Percentiles rank a stretch among this genome's conserved stretches.
Conservation (phyloP, 2,329 filamentous ascomycete genomes). For the Venturia nashicola region DNA sequence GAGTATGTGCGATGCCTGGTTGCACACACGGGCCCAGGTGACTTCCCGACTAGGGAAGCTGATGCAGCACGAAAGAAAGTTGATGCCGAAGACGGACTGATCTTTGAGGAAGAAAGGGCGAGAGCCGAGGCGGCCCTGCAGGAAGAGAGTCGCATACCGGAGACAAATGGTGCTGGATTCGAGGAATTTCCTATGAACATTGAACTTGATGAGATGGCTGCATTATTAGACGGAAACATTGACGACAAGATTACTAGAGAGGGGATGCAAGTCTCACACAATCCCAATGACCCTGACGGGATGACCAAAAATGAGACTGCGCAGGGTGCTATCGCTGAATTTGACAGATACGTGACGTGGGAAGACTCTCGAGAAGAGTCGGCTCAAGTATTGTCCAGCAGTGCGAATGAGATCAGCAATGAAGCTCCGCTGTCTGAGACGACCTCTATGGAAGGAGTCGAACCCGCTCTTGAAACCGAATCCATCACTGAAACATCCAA, state of each 20-base stretch:
- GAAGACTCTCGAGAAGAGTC: neutral
- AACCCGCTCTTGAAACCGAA: neutral
- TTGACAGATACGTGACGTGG: neutral
- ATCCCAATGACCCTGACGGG: neutral
- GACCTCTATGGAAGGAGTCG: neutral
- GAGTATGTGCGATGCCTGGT: conserved; percentile 55
- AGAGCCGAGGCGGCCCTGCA: neutral
- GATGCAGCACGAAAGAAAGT: neutral
- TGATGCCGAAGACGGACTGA: neutral
- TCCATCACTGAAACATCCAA: neutral
- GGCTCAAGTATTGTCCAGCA: neutral
- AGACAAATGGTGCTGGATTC: neutral
- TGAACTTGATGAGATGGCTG: neutral
- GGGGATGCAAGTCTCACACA: neutral
- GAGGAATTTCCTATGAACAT: neutral
- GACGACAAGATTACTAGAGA: neutral
- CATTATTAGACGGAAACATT: neutral
- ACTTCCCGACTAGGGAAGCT: neutral
- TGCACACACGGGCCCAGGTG: conserved; percentile 23
- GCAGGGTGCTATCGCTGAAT: neutral
- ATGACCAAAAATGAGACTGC: neutral
- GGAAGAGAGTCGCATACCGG: neutral
- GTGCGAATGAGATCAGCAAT: neutral
- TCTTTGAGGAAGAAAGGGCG: neutral
- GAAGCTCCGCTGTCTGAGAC: neutral